Evolutionary conservation across 176 grass and related monocot genomes (phyloP).

Genomic region (Eleusine indica): DNA sequence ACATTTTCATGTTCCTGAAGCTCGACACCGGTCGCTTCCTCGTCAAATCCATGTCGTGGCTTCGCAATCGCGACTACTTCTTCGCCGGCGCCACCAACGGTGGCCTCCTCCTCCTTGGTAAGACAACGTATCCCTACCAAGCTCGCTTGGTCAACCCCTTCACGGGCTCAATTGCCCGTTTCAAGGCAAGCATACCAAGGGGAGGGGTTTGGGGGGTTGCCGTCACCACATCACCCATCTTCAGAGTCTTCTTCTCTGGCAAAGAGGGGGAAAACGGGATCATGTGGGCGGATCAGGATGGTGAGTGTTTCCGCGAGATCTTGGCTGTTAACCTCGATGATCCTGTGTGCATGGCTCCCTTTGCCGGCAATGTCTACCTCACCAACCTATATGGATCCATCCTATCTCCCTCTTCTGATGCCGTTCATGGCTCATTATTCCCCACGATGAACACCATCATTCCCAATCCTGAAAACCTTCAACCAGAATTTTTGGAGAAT

Average conservation of each 20-base stretch:
- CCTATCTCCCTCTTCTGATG: not conserved
- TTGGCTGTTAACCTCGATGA: too few relatives aligned
- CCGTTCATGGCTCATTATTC: too few relatives aligned
- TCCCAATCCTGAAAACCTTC: not conserved
- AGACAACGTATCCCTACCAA: not conserved
- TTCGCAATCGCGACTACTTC: not conserved
- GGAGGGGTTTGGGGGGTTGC: not conserved
- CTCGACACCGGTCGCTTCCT: not conserved
- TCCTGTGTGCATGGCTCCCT: not conserved
- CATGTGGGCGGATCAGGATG: not conserved
- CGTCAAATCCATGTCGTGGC: not conserved
- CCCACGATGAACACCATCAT: not conserved
- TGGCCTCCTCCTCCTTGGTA: not conserved
- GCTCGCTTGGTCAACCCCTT: conserved; percentile 17
- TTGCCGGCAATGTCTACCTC: not conserved
- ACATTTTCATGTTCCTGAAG: not conserved
- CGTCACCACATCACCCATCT: not conserved
- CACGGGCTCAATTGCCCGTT: not conserved
- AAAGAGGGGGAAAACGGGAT: not conserved
- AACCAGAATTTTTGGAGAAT: not conserved
- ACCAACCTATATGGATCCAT: not conserved
- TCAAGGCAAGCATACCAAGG: not conserved
- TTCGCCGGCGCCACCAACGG: not conserved
- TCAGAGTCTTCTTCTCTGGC: not conserved
- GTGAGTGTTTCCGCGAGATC: not conserved